Evolutionary conservation across 2,329 filamentous ascomycete genomes (phyloP), one percentile per base, ranked within the genome.

Genomic region (Fusarium multiceps): DNA sequence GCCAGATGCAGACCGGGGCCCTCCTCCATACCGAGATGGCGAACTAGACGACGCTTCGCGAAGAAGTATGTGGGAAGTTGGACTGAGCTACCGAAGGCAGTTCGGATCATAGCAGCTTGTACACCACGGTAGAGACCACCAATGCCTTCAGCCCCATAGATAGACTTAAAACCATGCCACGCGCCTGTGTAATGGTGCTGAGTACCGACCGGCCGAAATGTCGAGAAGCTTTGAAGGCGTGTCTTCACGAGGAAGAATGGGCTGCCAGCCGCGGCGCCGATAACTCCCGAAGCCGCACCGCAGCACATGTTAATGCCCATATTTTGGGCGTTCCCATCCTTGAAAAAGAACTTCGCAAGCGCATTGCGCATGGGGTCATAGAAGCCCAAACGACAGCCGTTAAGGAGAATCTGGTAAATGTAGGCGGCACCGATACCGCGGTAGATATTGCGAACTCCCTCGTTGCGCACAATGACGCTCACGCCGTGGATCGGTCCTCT

Each of bases 161-260:
- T 98, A 77, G 93, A 89, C 28, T 85, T 83, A 79, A 97, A 83
- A 13, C 95, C 96, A 78, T 99, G 93, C 67, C 90, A 80, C 1
- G 95, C 93, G 80, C 94, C 95, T 72, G 88, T 89, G 82, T 99
- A 99, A 71, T 90, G 86, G 81, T 99, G 96, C 79, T 99, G 96
- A n/a, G 96, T 98, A 57, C 96, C 96, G 45, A 98, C 94, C 6
- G 96, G 96, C 14, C 96, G 86, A 80, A 94, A 96, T 7, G 94
- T 93, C 40, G 94, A 97, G 84, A 88, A 98, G 73, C 93, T 97
- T 82, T 99, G 96, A 61, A 99, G 85, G 45, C 96, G 89, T 5
- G 96, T 99, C 86, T 99, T 99, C 79, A 98, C 92, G 57, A 99
- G 89, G 87, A 99, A 99, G 82, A 99, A 98, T 4, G 96, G 96